Evolutionary conservation across 2,329 filamentous ascomycete genomes (phyloP), one percentile per base, ranked within the genome.

Genomic region (Pseudogymnoascus sp.): DNA sequence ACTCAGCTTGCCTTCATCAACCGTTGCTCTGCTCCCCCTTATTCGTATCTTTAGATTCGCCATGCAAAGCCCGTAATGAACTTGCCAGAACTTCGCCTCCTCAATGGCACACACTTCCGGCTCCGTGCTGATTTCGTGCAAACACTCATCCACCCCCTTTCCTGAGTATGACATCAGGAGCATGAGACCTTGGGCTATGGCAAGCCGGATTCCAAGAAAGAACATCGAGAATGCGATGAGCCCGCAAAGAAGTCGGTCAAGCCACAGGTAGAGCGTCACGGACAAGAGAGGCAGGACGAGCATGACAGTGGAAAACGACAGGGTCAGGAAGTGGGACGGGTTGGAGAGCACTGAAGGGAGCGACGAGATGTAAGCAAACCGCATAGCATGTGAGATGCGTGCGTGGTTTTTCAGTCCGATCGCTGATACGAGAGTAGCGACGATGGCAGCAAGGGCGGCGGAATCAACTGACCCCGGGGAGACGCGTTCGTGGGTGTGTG

Each of bases 71-170:
- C 93, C 92, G 73, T 97, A 97, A 75, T 99, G 94, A 12, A 97
- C 94, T 78, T 99, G 94, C 94, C 94, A 99, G 75, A 99, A 96
- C 72, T 92, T 87, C 1, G 92, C 93, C 71, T 97, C 92, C 63
- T 97, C 91, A 55, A 99, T 86, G 1, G 83, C 82, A 49, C 83
- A 83, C 26, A 97, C 86, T 62, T 83, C 82, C 1, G 89, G 85
- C 69, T 97, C 92, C 1, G 86, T 82, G 73, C 92, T 88, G 60
- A 99, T 92, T 73, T 96, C 91, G 62, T 84, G 83, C 69, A 97
- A 80, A n/a, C 96, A 87, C 21, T 88, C 86, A 29, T 62, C 61
- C 35, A 74, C 70, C 12, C 70, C 70, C 19, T 68, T 64, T 7
- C 69, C 71, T 6, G 65, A 68, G 73, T 95, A 97, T 3, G 89